Evolutionary conservation across 441 rosid genomes (phyloP), one percentile per base, ranked within the genome.

Genomic region (Euphorbia schlechtendalii): DNA sequence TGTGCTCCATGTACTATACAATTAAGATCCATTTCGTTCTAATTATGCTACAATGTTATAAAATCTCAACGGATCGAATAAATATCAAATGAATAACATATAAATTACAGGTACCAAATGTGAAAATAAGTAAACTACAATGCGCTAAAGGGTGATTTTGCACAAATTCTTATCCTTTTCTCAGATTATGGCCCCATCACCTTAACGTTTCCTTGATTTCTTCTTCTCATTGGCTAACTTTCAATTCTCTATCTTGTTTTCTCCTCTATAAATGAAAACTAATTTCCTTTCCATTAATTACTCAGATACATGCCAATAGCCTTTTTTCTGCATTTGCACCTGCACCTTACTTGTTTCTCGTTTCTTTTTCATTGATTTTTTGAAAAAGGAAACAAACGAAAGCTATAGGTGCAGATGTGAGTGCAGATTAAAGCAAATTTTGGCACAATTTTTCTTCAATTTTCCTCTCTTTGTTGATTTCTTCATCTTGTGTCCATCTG

Each of bases 301-400:
- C 1, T 4, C 41, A 3, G 41, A 38, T 8, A 4, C 3, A 5
- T 53, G 73, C 81, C 71, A 77, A 75, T 76, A 56, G 81, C 84
- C 71, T n/a, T 84, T 84, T 74, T 24, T 77, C 86, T 84, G 86
- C 86, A 84, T 84, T 84, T 84, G 86, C 84, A 84, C 89, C 89
- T 82, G 86, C 86, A 84, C 81, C 89, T 81, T 76, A 34, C 9
- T 25, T 22, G 27, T 59, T 21, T 27, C 52, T 56, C 45, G 17
- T 45, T 43, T 11, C 56, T 66, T 59, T 3, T 2, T 0, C 6
- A 6, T 32, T 32, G 3, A 2, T 32, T 32, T 32, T 6, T 32
- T 32, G 6, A 14, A 51, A 10, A 57, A 14, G 11, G 8, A 9
- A 40, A 30, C 58, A 68, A 53, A 40, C 32, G 28, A 17, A 4